Evolutionary conservation across 768 basidiomycete species (phyloP).

Genomic region (Boletus speciosus): DNA sequence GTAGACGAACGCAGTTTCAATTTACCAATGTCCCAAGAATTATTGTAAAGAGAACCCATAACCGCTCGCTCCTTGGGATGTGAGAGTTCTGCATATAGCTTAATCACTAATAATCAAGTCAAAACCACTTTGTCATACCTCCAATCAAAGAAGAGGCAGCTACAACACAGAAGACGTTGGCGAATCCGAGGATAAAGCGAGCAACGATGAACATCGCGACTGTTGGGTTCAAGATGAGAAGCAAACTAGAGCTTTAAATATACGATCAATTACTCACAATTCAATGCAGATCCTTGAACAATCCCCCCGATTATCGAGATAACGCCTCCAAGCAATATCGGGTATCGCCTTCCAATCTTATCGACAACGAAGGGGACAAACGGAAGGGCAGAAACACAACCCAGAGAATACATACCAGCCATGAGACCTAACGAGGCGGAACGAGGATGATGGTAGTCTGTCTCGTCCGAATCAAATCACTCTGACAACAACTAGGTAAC

Average conservation of each 20-base stretch:
- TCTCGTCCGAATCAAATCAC: background rate
- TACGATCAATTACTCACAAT: slow-evolving; percentile 1
- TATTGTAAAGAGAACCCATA: slow-evolving; percentile 11
- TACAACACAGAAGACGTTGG: slow-evolving; percentile 11
- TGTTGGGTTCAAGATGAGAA: background rate
- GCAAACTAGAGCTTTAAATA: background rate
- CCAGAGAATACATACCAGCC: no score
- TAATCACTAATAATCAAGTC: no score
- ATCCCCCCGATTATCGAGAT: no score
- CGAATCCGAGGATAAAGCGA: slow-evolving; percentile 18
- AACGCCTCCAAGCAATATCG: no score
- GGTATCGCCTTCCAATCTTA: no score
- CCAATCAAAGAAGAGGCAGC: slow-evolving; percentile 21
- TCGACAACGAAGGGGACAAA: no score
- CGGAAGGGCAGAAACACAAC: no score
- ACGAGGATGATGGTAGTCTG: slow-evolving; percentile 53
- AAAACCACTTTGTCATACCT: slow-evolving; percentile 5
- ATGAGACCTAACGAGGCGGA: slow-evolving; percentile 34
- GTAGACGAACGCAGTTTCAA: background rate
- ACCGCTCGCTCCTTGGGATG: slow-evolving; percentile 21
- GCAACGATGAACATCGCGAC: slow-evolving; percentile 14
- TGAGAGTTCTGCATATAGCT: slow-evolving; percentile 13
- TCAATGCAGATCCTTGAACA: no score
- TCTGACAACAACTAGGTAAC: background rate
- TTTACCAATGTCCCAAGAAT: slow-evolving; percentile 11